Base-by-base conservation (phyloP, 2,329 filamentous ascomycete genomes). In the Aspergillus persii region DNA sequence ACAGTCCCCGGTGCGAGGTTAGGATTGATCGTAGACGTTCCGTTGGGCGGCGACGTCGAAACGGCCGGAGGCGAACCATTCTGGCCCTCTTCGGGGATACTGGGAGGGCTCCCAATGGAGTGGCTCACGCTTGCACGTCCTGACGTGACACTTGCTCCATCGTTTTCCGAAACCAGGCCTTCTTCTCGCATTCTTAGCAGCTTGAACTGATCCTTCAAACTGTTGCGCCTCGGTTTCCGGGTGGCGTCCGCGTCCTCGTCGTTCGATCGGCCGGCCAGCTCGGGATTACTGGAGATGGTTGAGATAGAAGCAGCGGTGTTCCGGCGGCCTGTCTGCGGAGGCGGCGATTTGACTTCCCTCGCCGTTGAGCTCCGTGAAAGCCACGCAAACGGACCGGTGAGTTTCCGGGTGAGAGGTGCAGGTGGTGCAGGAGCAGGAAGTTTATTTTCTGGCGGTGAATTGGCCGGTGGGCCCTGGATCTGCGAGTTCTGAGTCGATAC, bases 331-430 rank as follows among this genome's bases (percentile, higher is more conserved):
- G 76, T 73, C 29, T 72, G 65, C 36, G 70, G 78, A 61, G 83
- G 70, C 18, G 89, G 83, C 5, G 86, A 83, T 54, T 85, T 82
- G 47, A 80, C 73, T 54, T 84, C 85, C 71, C 83, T 81, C 9
- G 76, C 74, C 30, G 75, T 76, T 27, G 86, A 85, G 72, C 83
- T 88, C 65, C 91, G 82, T 33, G 91, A 91, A 44, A 96, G 83
- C 88, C 91, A 94, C 44, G 91, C 86, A 68, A 96, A 96, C n/a
- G 90, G 91, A 66, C 91, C 91, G 8, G 91, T 93, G 57, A 96
- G 84, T 74, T 95, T 96, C 70, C 92, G 83, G 65, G 79, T 68
- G 18, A 78, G 72, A 46, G 77, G 73, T 29, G 72, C 68, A 3
- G 76, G 74, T 23, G 77, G 73, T 49, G 79, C 73, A 44, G 76